Evolutionary conservation across 2,329 filamentous ascomycete species (phyloP).

Genomic region (Pseudogymnoascus sp.): DNA sequence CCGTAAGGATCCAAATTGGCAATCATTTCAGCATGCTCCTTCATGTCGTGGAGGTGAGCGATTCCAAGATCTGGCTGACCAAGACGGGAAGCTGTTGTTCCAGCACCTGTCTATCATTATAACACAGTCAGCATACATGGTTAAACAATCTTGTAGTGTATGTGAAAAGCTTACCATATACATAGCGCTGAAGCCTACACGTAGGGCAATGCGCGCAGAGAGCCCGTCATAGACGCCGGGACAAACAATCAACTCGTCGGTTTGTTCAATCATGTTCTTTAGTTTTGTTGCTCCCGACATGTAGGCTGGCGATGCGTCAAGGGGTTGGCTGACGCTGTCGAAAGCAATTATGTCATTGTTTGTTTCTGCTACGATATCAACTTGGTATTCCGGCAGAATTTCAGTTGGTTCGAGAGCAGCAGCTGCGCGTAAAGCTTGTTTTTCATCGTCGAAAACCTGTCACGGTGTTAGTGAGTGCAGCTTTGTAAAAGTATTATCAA

Average conservation of each 20-base stretch:
- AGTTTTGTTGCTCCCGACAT: background rate
- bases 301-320: too few relatives aligned
- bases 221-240: conserved; percentile 65
- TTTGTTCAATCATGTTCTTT: background rate
- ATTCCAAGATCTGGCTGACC: conserved; percentile 43
- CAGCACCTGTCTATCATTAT: conserved; percentile 37
- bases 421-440: too few relatives aligned
- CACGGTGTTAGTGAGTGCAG: too few relatives aligned
- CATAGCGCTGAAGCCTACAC: conserved; percentile 52
- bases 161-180: conserved; percentile 50
- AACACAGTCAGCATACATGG: background rate
- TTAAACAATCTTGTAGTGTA: too few relatives aligned
- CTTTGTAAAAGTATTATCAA: too few relatives aligned
- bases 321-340: too few relatives aligned
- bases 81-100: conserved; percentile 39
- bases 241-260: background rate
- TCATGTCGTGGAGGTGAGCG: conserved; percentile 44
- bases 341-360: too few relatives aligned
- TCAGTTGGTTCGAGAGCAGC: too few relatives aligned
- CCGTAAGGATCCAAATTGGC: conserved; percentile 40
- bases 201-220: conserved; percentile 54
- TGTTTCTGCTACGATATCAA: too few relatives aligned
- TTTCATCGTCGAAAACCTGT: too few relatives aligned
- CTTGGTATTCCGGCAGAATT: too few relatives aligned
- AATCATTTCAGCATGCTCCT: conserved; percentile 44